These are phyloP conservation scores for Mallotus nudiflorus DNA, from an alignment of 345 rosid species.

Conservation along the genomic window DNA sequence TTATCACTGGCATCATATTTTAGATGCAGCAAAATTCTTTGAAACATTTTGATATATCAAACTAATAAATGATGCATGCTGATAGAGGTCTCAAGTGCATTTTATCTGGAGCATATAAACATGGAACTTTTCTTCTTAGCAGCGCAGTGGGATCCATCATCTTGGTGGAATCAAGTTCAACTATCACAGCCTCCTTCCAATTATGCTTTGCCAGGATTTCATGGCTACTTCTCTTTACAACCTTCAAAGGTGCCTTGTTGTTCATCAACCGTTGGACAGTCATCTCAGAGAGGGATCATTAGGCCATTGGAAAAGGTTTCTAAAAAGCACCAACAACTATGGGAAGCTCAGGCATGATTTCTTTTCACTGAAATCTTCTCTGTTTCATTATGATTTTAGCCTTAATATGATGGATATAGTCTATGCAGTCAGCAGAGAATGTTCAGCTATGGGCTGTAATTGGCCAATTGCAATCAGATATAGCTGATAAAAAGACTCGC, in stretches of 20 bases:
- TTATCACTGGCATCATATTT: too few species aligned
- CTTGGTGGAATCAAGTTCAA: slow-evolving; percentile 39
- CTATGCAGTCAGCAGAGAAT: slow-evolving; percentile 39
- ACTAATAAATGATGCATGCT: background rate
- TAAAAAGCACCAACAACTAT: slow-evolving; percentile 43
- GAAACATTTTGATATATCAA: too few species aligned
- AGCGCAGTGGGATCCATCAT: slow-evolving; percentile 42
- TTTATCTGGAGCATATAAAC: background rate
- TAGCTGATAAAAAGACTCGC: slow-evolving; percentile 35
- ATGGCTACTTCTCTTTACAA: slow-evolving; percentile 24
- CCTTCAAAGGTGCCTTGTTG: slow-evolving; percentile 10
- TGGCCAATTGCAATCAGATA: slow-evolving; percentile 38
- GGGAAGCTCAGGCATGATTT: slow-evolving; percentile 46
- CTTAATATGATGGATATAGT: slow-evolving; percentile 1
- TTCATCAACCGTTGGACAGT: slow-evolving; percentile 22
- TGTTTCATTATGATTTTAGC: background rate
- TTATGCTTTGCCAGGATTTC: slow-evolving; percentile 24
- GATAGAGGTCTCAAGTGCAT: background rate
- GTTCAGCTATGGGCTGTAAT: slow-evolving; percentile 34
- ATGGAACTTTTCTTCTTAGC: slow-evolving; percentile 16
- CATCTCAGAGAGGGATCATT: slow-evolving; percentile 35
- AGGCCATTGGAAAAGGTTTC: slow-evolving; percentile 37
- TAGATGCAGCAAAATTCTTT: too few species aligned
- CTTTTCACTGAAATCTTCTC: background rate
- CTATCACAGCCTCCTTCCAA: slow-evolving; percentile 21